Percentiles rank a stretch among this genome's conserved stretches.
phyloP scores from a whole-genome alignment of 768 basidiomycete species.

The Filobasidium wieringae region DNA sequence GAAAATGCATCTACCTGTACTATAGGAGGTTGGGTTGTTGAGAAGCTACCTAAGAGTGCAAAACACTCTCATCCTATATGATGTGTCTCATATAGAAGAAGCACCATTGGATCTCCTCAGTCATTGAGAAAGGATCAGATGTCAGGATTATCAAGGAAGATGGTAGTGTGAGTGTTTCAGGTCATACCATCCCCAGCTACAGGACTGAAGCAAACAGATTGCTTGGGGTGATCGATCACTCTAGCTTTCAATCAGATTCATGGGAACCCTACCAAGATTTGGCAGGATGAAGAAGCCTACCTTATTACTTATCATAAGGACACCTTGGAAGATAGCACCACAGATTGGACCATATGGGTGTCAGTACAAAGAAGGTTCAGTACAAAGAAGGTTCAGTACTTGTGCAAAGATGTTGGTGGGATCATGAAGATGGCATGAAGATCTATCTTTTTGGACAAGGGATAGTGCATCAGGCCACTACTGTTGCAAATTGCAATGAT shows the following conservation, averaged over 20 bases:
- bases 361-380: no score
- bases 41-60: no score
- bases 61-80: background rate
- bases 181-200: background rate
- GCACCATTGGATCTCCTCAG: background rate
- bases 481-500: no score
- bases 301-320: background rate
- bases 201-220: background rate
- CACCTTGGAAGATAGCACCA: background rate
- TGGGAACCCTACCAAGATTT: no score
- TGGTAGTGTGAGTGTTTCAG: background rate
- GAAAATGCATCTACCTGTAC: no score
- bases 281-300: background rate
- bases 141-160: background rate
- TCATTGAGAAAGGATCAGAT: background rate
- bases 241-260: no score
- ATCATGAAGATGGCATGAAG: no score
- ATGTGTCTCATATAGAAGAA: background rate
- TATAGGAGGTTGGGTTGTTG: no score
- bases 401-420: slow-evolving; percentile 21
- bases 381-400: slow-evolving; percentile 2
- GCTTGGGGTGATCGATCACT: background rate
- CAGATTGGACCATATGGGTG: background rate
- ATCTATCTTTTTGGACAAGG: background rate
- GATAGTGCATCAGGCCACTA: slow-evolving; percentile 8